Base-by-base conservation (phyloP, 345 rosid species). In the Populus deltoides region DNA sequence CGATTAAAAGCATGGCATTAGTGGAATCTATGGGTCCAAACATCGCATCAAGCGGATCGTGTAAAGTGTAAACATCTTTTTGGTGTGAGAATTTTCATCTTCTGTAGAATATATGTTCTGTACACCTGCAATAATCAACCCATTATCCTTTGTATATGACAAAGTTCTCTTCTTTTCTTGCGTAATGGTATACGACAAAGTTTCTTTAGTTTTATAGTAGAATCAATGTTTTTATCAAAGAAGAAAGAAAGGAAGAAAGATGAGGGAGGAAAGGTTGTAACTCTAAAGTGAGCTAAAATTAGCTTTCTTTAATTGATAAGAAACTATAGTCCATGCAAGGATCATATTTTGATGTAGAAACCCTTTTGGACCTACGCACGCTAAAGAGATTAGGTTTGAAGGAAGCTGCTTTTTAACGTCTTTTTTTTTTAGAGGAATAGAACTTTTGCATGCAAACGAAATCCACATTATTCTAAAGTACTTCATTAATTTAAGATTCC, bases 361-460 rank as follows among this genome's bases (percentile, higher is more conserved):
- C 36, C 33, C 81, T 80, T 84, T 81, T 76, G 68, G 69, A n/a
- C 81, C 77, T 73, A 73, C 66, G 53, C 35, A 73, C 66, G 53
- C 35, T 70, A 61, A 81, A 77, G 47, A 69, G 66, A 85, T 81
- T 80, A 33, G 74, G 70, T 67, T 76, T 57, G 36, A 51, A 79
- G 69, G 86, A 84, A 83, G 85, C 73, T 85, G 84, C 88, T 81
- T 82, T 82, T 85, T 57, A 68, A 68, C 69, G 66, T 83, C 84
- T 33, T 33, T 33, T 33, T 80, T 82, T 81, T 77, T 11, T 77
- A 3, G 57, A 75, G 75, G 81, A 70, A 71, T 74, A 27, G 20
- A 78, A 75, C 85, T 81, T 89, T 89, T 88, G 90, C 90, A 85
- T 86, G 90, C 80, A 83, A 86, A 82, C 72, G 69, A 47, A 86